Conservation (phyloP, 352 stramenopile species). For the Plasmopara halstedii region DNA sequence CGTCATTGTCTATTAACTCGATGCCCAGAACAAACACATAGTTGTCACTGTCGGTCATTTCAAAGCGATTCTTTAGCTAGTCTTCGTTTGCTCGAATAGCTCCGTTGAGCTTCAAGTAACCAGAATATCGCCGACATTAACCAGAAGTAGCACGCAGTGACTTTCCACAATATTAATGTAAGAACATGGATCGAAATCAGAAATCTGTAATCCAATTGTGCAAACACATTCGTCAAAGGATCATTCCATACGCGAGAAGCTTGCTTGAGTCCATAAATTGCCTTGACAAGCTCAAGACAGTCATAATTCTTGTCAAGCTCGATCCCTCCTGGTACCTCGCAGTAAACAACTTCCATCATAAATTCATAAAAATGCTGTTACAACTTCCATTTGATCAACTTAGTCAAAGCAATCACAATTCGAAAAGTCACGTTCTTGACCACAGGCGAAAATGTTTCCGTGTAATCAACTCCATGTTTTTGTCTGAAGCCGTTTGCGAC, state of each 20-base stretch:
- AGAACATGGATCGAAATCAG: background rate
- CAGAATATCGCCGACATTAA: background rate
- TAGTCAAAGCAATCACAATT: background rate
- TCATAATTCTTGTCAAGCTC: background rate
- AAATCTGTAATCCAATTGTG: background rate
- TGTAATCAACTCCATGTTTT: constrained; percentile 1
- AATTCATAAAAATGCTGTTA: constrained; percentile 5
- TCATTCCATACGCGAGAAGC: constrained; percentile 7
- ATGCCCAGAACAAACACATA: background rate
- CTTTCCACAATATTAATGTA: background rate
- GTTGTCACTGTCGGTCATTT: background rate
- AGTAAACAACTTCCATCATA: constrained; percentile 7
- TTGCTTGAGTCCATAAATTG: constrained; percentile 8
- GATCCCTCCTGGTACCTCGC: background rate
- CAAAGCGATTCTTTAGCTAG: background rate
- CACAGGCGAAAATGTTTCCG: too few species aligned
- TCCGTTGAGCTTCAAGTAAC: background rate
- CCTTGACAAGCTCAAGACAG: constrained; percentile 4
- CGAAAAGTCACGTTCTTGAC: background rate
- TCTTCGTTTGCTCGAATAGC: background rate
- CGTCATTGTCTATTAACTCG: background rate
- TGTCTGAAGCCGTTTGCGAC: constrained; percentile 15
- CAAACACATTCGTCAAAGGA: background rate
- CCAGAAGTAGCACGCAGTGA: background rate
- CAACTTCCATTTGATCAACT: constrained; percentile 7